Evolutionary conservation across 257 asterid species (phyloP), one percentile per base, ranked within the genome.

Genomic region (Nemophila menziesii): DNA sequence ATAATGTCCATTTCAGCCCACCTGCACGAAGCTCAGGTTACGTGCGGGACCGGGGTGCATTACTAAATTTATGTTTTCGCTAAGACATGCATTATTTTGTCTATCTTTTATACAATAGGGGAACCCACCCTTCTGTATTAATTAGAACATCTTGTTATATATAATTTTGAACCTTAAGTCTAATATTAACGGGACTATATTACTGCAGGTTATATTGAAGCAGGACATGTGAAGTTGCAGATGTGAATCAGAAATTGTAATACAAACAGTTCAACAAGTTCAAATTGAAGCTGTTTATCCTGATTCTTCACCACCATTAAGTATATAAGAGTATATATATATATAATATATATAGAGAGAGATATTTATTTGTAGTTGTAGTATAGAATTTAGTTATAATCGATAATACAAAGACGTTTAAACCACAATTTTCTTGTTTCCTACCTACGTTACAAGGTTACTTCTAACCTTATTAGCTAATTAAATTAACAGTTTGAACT

Each of bases 191-290:
- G 29, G 33, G 14, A 8, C 16, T 45, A 9, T 12, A 11, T n/a
- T 39, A 38, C 43, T 67, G 49, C 82, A 83, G 94, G 80, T 49
- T 66, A 58, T 39, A 21, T 39, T 2, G 85, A 74, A 56, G 51
- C 66, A 46, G 63, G 67, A 43, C 58, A 71, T 48, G 75, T 76
- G 55, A 83, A 77, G 82, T 58, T 71, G 71, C 92, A 74, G 74
- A 83, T 69, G 89, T 79, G 75, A 79, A 38, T 44, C 57, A 36
- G 18, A 26, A 41, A 16, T 33, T 48, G 43, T 33, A 39, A 29
- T 55, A 34, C 48, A 29, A 51, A 56, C 14, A 22, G 26, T 41
- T 46, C 45, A 56, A 56, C 33, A 51, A 62, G 47, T 56, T 61
- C 46, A 37, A 56, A 61, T 23, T 44, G 23, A 49, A 43, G 52